Conservation (phyloP, 371 early-diverging fungal genomes). For the Actinomortierella ambigua region DNA sequence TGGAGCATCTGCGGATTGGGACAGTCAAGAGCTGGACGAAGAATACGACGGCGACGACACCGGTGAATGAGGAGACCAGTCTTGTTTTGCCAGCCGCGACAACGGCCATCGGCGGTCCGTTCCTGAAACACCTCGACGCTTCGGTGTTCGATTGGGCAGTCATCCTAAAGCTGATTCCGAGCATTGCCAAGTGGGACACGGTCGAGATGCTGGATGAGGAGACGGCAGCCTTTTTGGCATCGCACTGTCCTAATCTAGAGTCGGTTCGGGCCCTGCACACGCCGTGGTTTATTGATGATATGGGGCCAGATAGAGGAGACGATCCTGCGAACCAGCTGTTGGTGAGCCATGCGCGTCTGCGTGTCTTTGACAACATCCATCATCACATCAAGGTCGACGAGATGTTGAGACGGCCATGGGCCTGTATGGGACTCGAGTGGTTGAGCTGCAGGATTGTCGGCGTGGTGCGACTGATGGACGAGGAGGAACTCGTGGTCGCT, state of each 20-base stretch:
- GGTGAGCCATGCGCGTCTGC: not conserved
- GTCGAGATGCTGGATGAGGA: too few relatives aligned
- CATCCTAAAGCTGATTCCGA: too few relatives aligned
- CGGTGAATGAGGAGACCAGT: too few relatives aligned
- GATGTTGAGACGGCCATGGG: constrained; percentile 8
- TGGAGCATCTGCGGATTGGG: too few relatives aligned
- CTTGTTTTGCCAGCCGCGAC: too few relatives aligned
- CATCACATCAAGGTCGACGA: not conserved
- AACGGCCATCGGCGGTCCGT: too few relatives aligned
- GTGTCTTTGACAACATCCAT: not conserved
- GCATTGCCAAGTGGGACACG: too few relatives aligned
- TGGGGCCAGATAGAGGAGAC: not conserved
- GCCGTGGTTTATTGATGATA: not conserved
- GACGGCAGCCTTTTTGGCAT: too few relatives aligned
- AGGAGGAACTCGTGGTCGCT: not conserved
- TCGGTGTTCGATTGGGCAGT: too few relatives aligned
- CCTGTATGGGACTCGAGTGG: constrained; percentile 6
- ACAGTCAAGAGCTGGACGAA: too few relatives aligned
- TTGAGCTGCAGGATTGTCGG: constrained; percentile 7
- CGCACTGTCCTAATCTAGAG: not conserved
- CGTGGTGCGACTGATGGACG: not conserved
- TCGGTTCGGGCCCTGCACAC: not conserved
- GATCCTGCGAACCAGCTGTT: constrained; percentile 2
- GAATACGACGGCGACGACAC: too few relatives aligned
- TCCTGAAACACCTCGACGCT: too few relatives aligned